Percentiles rank a stretch among this genome's conserved stretches.
Conservation (phyloP, 2,329 filamentous ascomycete species). For the Talaromyces sp. region DNA sequence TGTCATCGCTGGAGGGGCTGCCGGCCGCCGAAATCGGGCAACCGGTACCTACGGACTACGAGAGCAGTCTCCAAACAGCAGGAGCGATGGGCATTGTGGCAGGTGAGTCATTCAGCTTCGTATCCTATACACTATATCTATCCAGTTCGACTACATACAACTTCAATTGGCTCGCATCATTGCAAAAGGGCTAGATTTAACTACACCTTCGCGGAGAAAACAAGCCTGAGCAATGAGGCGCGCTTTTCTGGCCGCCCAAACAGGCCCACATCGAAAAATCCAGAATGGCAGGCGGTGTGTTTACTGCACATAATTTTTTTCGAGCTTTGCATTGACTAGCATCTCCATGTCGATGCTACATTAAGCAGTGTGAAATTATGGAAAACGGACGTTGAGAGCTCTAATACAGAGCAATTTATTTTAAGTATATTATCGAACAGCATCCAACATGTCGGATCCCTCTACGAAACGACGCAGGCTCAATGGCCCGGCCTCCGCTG, state of each 20-base stretch:
- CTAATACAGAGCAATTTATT: background rate
- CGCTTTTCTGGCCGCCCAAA: constrained; percentile 2
- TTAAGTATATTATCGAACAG: background rate
- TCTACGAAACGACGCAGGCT: constrained; percentile 18
- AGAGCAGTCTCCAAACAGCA: background rate
- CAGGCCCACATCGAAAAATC: constrained; percentile 1
- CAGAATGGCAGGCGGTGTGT: constrained; percentile 13
- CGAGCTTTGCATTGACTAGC: background rate
- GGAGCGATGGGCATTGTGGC: background rate
- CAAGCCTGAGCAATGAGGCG: background rate
- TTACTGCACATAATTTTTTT: constrained; percentile 11
- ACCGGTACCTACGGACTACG: background rate
- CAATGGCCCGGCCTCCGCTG: constrained; percentile 12
- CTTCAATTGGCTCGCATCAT: no score
- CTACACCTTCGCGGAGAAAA: background rate
- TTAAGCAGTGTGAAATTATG: background rate
- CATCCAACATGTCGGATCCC: constrained; percentile 13
- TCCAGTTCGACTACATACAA: background rate
- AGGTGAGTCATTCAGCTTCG: background rate
- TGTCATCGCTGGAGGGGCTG: constrained; percentile 13
- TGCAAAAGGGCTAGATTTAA: background rate
- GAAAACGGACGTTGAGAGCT: background rate
- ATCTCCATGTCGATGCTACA: background rate
- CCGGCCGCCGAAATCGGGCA: constrained; percentile 16
- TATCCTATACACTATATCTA: background rate